Evolutionary conservation across 805 yeast genomes (phyloP).

Genomic region (Wickerhamomyces chambardii): DNA sequence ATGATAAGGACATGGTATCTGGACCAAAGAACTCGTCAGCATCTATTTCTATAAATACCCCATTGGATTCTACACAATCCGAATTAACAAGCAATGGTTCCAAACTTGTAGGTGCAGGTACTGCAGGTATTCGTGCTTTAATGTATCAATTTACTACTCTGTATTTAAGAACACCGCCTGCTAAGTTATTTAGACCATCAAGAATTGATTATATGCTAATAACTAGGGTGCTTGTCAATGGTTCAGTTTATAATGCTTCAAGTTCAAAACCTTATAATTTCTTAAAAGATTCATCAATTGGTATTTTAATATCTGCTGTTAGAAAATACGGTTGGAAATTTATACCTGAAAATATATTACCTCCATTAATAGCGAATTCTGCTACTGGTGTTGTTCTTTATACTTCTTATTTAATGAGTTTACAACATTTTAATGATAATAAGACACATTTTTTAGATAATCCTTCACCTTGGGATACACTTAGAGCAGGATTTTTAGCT

Average conservation of each 20-base stretch:
- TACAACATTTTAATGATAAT: conserved; percentile 26
- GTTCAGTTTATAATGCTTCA: conserved; percentile 27
- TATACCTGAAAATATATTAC: conserved; percentile 71
- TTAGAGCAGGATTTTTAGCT: conserved; percentile 77
- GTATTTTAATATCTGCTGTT: conserved; percentile 62
- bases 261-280: conserved; percentile 41
- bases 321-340: conserved; percentile 78
- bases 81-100: conserved; percentile 30
- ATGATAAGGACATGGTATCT: too few relatives aligned
- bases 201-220: conserved; percentile 79
- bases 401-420: conserved; percentile 62
- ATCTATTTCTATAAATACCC: too few relatives aligned
- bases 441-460: conserved; percentile 12
- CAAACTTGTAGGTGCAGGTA: conserved; percentile 62
- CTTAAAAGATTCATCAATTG: conserved; percentile 65
- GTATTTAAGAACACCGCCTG: conserved; percentile 70
- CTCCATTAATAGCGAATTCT: conserved; percentile 84
- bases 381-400: conserved; percentile 84
- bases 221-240: conserved; percentile 42
- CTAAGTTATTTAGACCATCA: conserved; percentile 84
- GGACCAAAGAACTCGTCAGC: too few relatives aligned
- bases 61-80: neutral
- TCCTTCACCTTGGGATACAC: conserved; percentile 38
- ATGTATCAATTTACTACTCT: conserved; percentile 71
- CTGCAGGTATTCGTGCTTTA: conserved; percentile 82